A percentile compares a stretch with the other conserved stretches of the same genome.
Evolutionary conservation across 805 yeast genomes (phyloP).

Genomic region (Lipomyces lipofer): DNA sequence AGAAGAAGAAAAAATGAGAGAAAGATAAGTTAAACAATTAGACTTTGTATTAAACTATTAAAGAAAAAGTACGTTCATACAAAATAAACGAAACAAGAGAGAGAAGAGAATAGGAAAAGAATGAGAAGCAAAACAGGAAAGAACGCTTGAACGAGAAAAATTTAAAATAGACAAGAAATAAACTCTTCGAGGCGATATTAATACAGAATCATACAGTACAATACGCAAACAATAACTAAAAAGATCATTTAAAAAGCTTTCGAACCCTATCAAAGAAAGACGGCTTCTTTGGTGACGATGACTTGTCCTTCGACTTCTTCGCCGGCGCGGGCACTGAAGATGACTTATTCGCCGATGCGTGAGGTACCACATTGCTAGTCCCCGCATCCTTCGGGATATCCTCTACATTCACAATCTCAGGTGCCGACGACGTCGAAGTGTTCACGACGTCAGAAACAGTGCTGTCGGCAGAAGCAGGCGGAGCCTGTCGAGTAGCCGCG

Average conservation of each 20-base stretch:
- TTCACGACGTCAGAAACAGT: conserved; percentile 3
- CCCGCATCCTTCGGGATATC: background rate
- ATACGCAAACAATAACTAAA: background rate
- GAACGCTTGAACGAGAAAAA: background rate
- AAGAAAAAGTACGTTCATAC: background rate
- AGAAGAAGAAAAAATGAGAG: background rate
- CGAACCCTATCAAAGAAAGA: conserved; percentile 18
- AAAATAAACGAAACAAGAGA: background rate
- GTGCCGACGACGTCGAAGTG: conserved; percentile 7
- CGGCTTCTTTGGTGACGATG: conserved; percentile 3
- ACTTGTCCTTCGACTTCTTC: background rate
- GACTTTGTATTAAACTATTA: background rate
- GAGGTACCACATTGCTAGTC: no score
- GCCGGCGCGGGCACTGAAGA: background rate
- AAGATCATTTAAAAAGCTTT: conserved; percentile 9
- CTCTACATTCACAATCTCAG: conserved; percentile 7
- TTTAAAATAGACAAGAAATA: background rate
- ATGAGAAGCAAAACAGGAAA: background rate
- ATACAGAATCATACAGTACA: background rate
- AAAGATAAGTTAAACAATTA: background rate
- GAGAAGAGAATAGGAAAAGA: background rate
- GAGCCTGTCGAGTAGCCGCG: background rate
- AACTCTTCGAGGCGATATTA: background rate
- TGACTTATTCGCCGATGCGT: background rate
- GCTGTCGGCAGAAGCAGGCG: conserved; percentile 1